phyloP scores from a whole-genome alignment of 2,329 filamentous ascomycete genomes.

The Diaporthe nobilis region DNA sequence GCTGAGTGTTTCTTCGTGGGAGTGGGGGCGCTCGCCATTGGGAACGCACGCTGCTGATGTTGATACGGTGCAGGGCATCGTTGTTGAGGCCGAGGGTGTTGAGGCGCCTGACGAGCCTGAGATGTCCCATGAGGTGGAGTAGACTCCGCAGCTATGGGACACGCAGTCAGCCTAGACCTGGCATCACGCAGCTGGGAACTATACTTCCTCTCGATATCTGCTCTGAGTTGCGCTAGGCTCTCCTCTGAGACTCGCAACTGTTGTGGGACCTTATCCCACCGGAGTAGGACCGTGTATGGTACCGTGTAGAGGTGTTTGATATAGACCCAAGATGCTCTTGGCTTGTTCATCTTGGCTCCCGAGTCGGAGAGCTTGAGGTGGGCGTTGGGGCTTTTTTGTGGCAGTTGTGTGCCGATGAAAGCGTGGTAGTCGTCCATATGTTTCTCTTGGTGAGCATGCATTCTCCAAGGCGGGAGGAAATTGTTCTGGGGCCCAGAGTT shows the following conservation, averaged over 20 bases:
- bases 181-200: not conserved
- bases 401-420: constrained; percentile 48
- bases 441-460: constrained; percentile 46
- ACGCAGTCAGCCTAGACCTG: not conserved
- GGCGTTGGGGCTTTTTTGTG: constrained; percentile 25
- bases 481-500: constrained; percentile 43
- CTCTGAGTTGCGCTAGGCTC: constrained; percentile 13
- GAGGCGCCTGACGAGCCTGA: not conserved
- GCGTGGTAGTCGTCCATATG: constrained; percentile 48
- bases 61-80: not conserved
- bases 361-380: constrained; percentile 47
- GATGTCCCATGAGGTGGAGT: too few relatives aligned
- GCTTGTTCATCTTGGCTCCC: constrained; percentile 45
- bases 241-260: constrained; percentile 35
- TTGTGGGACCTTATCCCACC: constrained; percentile 42
- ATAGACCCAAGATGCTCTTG: constrained; percentile 44
- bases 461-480: constrained; percentile 51
- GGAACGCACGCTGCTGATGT: not conserved
- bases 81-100: not conserved
- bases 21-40: not conserved
- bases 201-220: constrained; percentile 27
- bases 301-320: constrained; percentile 42
- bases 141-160: not conserved
- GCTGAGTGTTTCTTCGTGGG: not conserved
- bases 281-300: constrained; percentile 41